phyloP scores from a whole-genome alignment of 805 yeast species.

The Pichia kluyveri region DNA sequence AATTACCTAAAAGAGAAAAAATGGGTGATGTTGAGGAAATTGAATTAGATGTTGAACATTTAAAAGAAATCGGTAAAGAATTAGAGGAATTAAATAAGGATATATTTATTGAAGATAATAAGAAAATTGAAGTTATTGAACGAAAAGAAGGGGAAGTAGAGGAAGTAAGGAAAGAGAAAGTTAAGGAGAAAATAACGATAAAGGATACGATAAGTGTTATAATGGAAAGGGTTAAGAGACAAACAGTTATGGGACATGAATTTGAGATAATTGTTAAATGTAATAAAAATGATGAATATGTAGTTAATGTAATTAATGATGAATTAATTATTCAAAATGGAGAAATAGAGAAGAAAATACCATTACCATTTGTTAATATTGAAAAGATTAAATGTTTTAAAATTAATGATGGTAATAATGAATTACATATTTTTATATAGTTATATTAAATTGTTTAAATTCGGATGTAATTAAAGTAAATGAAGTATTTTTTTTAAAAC shows the following conservation, averaged over 20 bases:
- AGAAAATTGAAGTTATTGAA: neutral
- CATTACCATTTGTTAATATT: neutral
- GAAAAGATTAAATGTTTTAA: neutral
- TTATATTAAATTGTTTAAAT: neutral
- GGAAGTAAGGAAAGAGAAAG: neutral
- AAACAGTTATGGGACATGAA: neutral
- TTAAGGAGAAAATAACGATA: neutral
- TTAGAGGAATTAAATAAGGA: constrained; percentile 19
- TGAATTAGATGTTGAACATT: constrained; percentile 33
- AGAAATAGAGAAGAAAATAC: neutral
- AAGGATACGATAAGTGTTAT: neutral
- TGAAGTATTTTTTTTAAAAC: neutral
- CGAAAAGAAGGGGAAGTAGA: neutral
- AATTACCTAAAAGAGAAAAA: constrained; percentile 60
- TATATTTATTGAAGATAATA: constrained; percentile 7
- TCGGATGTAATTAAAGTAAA: neutral
- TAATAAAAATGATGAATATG: neutral
- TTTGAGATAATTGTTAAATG: neutral
- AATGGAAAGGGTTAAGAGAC: neutral
- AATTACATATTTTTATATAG: neutral
- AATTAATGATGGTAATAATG: neutral
- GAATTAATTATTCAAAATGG: too few relatives aligned
- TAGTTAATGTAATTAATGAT: neutral
- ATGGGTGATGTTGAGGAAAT: constrained; percentile 65
- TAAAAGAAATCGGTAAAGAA: constrained; percentile 29